Percentiles rank a stretch among this genome's conserved stretches.
Conservation (phyloP, 2,329 filamentous ascomycete species). For the Colletotrichum siamense region DNA sequence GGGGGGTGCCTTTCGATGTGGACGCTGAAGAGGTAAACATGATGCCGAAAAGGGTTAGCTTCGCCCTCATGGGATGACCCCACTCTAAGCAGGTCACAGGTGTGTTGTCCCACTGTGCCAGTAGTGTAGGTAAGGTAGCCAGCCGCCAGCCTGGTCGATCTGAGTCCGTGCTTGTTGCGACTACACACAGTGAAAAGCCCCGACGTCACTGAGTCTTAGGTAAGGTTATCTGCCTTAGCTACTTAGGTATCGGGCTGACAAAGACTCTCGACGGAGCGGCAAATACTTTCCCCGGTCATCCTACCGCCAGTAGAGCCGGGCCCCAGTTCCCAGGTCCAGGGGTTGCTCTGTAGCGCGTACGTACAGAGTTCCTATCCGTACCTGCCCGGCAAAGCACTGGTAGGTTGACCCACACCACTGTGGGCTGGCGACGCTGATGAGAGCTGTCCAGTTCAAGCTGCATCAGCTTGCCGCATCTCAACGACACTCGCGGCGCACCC, state of each 20-base stretch:
- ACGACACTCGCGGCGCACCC: not conserved
- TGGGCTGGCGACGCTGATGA: slow-evolving; percentile 10
- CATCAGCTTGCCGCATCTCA: not conserved
- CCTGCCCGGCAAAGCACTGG: not conserved
- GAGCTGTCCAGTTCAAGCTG: slow-evolving; percentile 18
- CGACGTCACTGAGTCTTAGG: not conserved
- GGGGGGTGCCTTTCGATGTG: not conserved
- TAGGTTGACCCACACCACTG: not conserved
- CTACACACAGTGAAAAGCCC: not conserved
- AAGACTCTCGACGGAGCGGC: not conserved
- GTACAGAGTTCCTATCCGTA: not conserved
- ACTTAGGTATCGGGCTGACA: too few species aligned
- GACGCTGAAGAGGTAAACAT: slow-evolving; percentile 31
- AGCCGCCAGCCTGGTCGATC: not conserved
- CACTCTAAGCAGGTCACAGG: not conserved
- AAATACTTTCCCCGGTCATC: not conserved
- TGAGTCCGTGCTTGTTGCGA: not conserved
- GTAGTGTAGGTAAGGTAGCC: too few species aligned
- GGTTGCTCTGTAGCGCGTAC: not conserved
- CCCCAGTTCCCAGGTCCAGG: not conserved
- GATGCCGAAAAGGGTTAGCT: slow-evolving; percentile 28
- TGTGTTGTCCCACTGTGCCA: not conserved
- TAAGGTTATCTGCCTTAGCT: not conserved
- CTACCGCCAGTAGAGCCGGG: not conserved
- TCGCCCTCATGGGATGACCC: not conserved